Evolutionary conservation across 306 rosid genomes (phyloP).

Genomic region (Gillenia trifoliata): DNA sequence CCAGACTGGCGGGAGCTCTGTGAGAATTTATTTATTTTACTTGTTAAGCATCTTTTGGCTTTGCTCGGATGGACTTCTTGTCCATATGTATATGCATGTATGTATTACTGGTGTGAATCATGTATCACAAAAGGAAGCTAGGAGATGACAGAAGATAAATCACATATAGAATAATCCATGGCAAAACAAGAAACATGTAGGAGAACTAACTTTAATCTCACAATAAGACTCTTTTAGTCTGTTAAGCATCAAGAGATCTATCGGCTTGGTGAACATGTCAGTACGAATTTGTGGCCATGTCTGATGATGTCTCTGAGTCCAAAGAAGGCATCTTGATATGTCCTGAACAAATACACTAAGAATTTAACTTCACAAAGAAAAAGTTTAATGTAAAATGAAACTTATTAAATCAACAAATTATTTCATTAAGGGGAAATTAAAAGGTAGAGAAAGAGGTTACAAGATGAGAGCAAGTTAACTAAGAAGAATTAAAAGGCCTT

Average conservation of each 20-base stretch:
- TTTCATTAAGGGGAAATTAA: not conserved
- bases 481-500: not conserved
- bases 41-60: not conserved
- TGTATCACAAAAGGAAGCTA: not conserved
- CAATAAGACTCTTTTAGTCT: conserved; percentile 80
- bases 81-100: not conserved
- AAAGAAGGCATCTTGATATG: conserved; percentile 84
- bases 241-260: conserved; percentile 82
- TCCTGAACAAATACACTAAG: conserved; percentile 53
- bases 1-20: not conserved
- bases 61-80: not conserved
- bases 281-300: conserved; percentile 95
- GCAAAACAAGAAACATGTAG: not conserved
- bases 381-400: not conserved
- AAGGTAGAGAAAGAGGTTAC: not conserved
- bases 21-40: not conserved
- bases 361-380: not conserved
- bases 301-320: conserved; percentile 97
- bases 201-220: conserved; percentile 73
- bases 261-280: conserved; percentile 72
- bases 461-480: not conserved
- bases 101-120: not conserved
- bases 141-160: not conserved
- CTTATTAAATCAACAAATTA: not conserved
- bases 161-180: not conserved